Base-by-base conservation (phyloP, 352 stramenopile species). In the Phytopythium helicoides region DNA sequence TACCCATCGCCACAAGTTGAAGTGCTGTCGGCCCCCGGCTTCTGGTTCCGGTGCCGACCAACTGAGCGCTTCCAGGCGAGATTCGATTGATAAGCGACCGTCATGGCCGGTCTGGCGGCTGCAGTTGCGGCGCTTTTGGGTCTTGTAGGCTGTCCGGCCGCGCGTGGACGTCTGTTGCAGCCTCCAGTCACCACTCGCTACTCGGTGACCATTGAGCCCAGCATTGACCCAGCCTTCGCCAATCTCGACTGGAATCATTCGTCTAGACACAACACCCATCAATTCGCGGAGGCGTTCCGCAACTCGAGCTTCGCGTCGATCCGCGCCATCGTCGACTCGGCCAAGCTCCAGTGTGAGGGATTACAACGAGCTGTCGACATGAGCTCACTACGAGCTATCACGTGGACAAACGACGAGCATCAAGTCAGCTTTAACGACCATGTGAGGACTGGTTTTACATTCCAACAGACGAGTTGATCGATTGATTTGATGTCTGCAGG, bases 341-440 rank as follows among this genome's bases (percentile, higher is more conserved):
- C 38, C 9, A 64, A 54, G 1, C 37, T 59, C 1, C 51, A 51
- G 23, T 83, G 69, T 25, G 64, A 56, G 18, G 69, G 62, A 18
- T 65, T 66, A 0, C 28, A 21, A 5, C 21, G 58, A 6, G 62
- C 60, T 2, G 56, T 80, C 1, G 61, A 83, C 33, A 69, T 83
- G 40, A 74, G 53, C 28, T 39, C 35, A 19, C 22, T 72, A 19
- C 70, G 41, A 34, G 64, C 52, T 6, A 77, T 82, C 54, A 71
- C 53, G 52, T 84, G 67, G 67, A 67, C 79, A 57, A 79, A 84
- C 37, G 66, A 79, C 48, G 48, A 77, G 37, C 55, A 71, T 16
- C 19, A 65, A 15, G 53, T 44, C 41, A 71, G 71, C n/a, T 81
- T 81, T 39, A 56, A 71, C 39, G 58, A 62, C 51, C 56, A 71